Evolutionary conservation across 2,329 filamentous ascomycete genomes (phyloP).

Genomic region (Verticillium longisporum): DNA sequence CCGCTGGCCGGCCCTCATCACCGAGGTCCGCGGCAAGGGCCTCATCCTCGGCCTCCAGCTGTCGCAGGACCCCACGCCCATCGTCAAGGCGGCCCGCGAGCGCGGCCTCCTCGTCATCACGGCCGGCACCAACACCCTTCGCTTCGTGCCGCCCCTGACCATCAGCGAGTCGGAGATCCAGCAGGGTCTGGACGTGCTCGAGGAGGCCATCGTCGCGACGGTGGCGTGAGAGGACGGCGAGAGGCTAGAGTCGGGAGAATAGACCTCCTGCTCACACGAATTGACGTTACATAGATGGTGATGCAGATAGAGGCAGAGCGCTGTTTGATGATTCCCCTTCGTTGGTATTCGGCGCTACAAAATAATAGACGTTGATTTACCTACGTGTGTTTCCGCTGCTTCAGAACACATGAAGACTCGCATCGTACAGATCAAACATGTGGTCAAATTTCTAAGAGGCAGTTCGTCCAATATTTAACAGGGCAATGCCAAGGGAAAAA

Average conservation of each 20-base stretch:
- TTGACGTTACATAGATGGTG: neutral
- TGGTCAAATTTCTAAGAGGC: neutral
- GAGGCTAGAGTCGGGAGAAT: too few species aligned
- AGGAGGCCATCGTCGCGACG: conserved; percentile 51
- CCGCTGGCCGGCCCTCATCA: conserved; percentile 60
- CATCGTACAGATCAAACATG: too few species aligned
- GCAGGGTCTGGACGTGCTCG: conserved; percentile 68
- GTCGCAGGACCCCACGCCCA: conserved; percentile 59
- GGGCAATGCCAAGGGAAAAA: neutral
- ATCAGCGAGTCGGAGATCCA: conserved; percentile 77
- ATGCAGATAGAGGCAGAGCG: neutral
- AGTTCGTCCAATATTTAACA: too few species aligned
- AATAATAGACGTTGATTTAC: neutral
- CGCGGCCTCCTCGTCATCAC: conserved; percentile 86
- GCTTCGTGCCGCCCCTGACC: conserved; percentile 83
- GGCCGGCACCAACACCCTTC: conserved; percentile 82
- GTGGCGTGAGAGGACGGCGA: neutral
- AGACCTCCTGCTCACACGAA: too few species aligned
- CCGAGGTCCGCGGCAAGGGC: conserved; percentile 75
- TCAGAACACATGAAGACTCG: too few species aligned
- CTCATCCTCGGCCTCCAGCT: conserved; percentile 85
- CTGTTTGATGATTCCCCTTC: neutral
- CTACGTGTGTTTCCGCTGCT: neutral
- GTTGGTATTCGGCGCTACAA: neutral
- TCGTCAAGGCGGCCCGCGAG: conserved; percentile 82